Conservation (phyloP, 352 stramenopile genomes). For the Globisporangium radiosum region DNA sequence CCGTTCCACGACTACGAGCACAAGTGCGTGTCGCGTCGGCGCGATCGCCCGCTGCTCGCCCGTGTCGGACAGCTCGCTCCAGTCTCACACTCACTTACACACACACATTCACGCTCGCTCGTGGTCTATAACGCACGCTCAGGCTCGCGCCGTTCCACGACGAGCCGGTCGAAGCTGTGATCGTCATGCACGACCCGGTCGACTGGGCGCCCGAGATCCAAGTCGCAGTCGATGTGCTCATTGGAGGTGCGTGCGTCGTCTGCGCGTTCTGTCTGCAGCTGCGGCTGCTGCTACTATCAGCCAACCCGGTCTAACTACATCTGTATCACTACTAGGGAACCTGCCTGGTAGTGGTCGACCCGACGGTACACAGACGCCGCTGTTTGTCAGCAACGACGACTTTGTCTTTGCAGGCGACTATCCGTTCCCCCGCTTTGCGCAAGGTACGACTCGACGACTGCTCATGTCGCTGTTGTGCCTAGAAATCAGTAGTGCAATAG, state of each 20-base stretch:
- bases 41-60: too few relatives aligned
- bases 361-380: conserved; percentile 54
- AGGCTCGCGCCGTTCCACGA: conserved; percentile 49
- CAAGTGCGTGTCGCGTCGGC: conserved; percentile 24
- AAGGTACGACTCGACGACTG: conserved; percentile 25
- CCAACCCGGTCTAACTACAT: neutral
- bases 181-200: conserved; percentile 89
- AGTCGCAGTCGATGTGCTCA: conserved; percentile 84
- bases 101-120: neutral
- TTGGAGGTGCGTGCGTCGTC: conserved; percentile 29
- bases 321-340: conserved; percentile 24
- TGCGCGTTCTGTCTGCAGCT: neutral
- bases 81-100: neutral
- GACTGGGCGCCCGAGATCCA: conserved; percentile 88
- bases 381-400: conserved; percentile 86
- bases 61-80: neutral
- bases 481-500: neutral
- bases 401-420: conserved; percentile 85
- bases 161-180: conserved; percentile 76
- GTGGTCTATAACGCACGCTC: neutral
- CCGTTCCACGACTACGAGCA: conserved; percentile 70
- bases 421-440: conserved; percentile 74
- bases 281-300: too few relatives aligned
- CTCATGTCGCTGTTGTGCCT: conserved; percentile 4
- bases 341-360: conserved; percentile 50